Conservation (phyloP, 2,329 filamentous ascomycete genomes). For the Hymenoscyphus fructigenus region DNA sequence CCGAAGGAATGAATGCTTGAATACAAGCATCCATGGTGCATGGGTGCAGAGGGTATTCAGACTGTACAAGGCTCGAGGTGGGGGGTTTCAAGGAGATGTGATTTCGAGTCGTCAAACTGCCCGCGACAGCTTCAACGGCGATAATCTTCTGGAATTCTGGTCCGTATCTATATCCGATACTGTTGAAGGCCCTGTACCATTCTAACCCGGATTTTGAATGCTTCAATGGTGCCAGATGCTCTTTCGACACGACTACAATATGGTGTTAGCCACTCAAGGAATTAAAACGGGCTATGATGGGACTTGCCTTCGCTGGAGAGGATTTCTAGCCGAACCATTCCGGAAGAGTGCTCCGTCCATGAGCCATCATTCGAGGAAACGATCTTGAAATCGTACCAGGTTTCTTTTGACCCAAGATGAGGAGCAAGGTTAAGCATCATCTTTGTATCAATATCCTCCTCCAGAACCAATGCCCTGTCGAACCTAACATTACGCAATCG, state of each 20-base stretch:
- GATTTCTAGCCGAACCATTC: not conserved
- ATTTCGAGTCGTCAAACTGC: constrained; percentile 7
- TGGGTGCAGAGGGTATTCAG: constrained; percentile 22
- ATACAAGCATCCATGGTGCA: constrained; percentile 19
- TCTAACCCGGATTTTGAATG: constrained; percentile 2
- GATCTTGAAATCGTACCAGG: constrained; percentile 34
- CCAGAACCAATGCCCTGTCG: constrained; percentile 14
- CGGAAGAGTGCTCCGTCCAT: constrained; percentile 26
- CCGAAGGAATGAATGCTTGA: constrained; percentile 16
- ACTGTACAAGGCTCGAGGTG: constrained; percentile 10
- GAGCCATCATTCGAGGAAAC: constrained; percentile 24
- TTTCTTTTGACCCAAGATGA: constrained; percentile 7
- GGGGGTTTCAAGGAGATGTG: constrained; percentile 7
- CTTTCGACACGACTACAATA: not conserved
- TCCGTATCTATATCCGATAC: constrained; percentile 29
- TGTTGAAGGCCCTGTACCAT: constrained; percentile 26
- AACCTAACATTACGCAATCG: constrained; percentile 16
- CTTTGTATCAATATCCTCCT: not conserved
- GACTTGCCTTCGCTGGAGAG: not conserved
- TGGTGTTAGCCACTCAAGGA: not conserved
- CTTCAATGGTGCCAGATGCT: constrained; percentile 3
- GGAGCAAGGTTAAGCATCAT: constrained; percentile 6
- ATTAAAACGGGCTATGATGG: too few species aligned
- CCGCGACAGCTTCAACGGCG: constrained; percentile 10
- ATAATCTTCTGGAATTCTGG: constrained; percentile 25